Base-by-base conservation (phyloP, 495 filamentous ascomycete species). In the Daldinia bambusicola region DNA sequence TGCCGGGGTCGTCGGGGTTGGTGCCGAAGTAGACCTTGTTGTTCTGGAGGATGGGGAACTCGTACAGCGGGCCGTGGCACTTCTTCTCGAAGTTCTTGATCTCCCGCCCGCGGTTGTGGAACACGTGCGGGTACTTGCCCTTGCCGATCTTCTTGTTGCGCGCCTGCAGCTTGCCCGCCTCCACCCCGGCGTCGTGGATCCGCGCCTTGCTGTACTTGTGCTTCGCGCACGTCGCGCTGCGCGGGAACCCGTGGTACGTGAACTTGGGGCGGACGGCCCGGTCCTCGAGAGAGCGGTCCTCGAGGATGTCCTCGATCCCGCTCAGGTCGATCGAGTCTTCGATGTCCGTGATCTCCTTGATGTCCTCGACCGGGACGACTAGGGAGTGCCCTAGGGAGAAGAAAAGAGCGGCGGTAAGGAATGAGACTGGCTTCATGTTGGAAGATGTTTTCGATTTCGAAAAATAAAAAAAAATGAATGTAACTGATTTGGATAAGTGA, bases 51-150 rank as follows among this genome's bases (percentile, higher is more conserved):
- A 78, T 75, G 58, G 76, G 76, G 31, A 78, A 78, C 32, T 78
- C 76, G 48, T 75, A 74, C 8, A 71, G 48, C 6, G 74, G 55
- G 12, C 40, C 52, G 41, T 74, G 51, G 55, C 63, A 66, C 63
- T 66, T 51, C 5, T 4, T 0, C 31, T 52, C 34, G 63, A 66
- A 66, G 63, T 66, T 66, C 32, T 40, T 58, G 16, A 66, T 66
- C 34, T 59, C 63, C 10, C 37, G 22, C 20, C 20, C 67, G 38
- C 55, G 64, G 74, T 78, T 78, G 62, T 74, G 74, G 72, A 72
- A 78, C n/a, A 41, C 38, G 36, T 78, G 76, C 2, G 76, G 76
- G 59, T 78, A 78, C 26, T 68, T 73, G 55, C 66, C 69, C 10
- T 26, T 63, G 31, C 74, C 75, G 8, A 78, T 7, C 61, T 67